A percentile compares a stretch with the other conserved stretches of the same genome.
Evolutionary conservation across 495 filamentous ascomycete species (phyloP).

Genomic region (Neurospora sp.): DNA sequence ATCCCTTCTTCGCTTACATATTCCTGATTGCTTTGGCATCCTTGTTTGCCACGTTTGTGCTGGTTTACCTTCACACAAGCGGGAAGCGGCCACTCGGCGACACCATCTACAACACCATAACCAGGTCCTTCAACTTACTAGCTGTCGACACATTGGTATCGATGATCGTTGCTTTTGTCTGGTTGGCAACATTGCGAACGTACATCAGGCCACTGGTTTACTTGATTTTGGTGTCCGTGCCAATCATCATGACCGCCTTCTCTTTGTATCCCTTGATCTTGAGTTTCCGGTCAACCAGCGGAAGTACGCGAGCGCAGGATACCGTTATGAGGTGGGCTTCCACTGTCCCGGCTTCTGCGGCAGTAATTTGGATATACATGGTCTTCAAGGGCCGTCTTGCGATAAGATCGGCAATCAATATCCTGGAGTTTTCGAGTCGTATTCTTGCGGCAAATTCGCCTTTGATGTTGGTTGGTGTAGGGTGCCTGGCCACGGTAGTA

Average conservation of each 20-base stretch:
- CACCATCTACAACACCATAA: conserved; percentile 85
- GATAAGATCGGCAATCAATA: conserved; percentile 66
- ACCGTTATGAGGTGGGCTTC: conserved; percentile 82
- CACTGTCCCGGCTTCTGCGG: conserved; percentile 61
- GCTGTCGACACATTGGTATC: conserved; percentile 87
- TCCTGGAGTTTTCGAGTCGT: conserved; percentile 82
- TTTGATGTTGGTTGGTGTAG: conserved; percentile 72
- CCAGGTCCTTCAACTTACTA: conserved; percentile 77
- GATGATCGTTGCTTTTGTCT: conserved; percentile 73
- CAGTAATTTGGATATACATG: conserved; percentile 71
- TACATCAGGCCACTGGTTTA: conserved; percentile 75
- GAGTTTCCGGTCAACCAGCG: conserved; percentile 66
- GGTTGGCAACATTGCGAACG: conserved; percentile 79
- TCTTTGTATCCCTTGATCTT: conserved; percentile 85
- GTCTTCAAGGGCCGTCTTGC: conserved; percentile 70
- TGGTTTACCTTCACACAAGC: conserved; percentile 78
- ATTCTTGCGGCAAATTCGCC: conserved; percentile 80
- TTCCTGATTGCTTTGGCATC: conserved; percentile 77
- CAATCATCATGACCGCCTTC: conserved; percentile 75
- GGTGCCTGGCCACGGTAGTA: conserved; percentile 62
- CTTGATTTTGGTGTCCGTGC: conserved; percentile 71
- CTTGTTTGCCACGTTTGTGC: conserved; percentile 74
- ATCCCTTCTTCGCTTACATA: conserved; percentile 84
- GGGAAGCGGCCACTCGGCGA: conserved; percentile 57
- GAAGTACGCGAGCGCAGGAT: conserved; percentile 70